Evolutionary conservation across 2,329 filamentous ascomycete species (phyloP).

Genomic region (Pseudogymnoascus sp.): DNA sequence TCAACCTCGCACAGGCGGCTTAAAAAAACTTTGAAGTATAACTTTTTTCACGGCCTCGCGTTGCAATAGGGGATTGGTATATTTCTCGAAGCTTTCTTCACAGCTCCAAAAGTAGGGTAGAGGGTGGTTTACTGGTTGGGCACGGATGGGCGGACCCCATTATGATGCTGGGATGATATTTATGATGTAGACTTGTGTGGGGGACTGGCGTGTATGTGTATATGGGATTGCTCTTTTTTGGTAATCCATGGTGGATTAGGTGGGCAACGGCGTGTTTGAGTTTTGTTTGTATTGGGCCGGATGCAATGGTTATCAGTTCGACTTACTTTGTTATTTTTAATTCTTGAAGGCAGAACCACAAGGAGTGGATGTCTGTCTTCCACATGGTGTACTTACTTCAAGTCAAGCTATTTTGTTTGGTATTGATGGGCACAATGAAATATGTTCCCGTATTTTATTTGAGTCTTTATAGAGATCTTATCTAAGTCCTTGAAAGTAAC

Average conservation of each 20-base stretch:
- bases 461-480: background rate
- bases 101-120: slow-evolving; percentile 5
- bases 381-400: background rate
- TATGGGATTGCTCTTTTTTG: slow-evolving; percentile 5
- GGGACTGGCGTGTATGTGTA: slow-evolving; percentile 5
- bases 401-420: background rate
- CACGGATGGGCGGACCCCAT: slow-evolving; percentile 6
- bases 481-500: background rate
- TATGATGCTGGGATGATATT: slow-evolving; percentile 9
- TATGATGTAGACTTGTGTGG: slow-evolving; percentile 8
- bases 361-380: background rate
- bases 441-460: background rate
- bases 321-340: slow-evolving; percentile 1
- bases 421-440: background rate
- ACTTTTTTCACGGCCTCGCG: background rate
- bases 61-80: background rate
- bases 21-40: background rate
- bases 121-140: slow-evolving; percentile 1
- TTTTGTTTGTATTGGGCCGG: slow-evolving; percentile 5
- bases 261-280: slow-evolving; percentile 4
- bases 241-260: slow-evolving; percentile 8
- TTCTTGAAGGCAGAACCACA: background rate
- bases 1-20: slow-evolving; percentile 1
- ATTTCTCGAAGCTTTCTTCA: slow-evolving; percentile 4
- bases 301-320: background rate